Evolutionary conservation across 2,329 filamentous ascomycete species (phyloP).

Genomic region (Fusarium newnesense): DNA sequence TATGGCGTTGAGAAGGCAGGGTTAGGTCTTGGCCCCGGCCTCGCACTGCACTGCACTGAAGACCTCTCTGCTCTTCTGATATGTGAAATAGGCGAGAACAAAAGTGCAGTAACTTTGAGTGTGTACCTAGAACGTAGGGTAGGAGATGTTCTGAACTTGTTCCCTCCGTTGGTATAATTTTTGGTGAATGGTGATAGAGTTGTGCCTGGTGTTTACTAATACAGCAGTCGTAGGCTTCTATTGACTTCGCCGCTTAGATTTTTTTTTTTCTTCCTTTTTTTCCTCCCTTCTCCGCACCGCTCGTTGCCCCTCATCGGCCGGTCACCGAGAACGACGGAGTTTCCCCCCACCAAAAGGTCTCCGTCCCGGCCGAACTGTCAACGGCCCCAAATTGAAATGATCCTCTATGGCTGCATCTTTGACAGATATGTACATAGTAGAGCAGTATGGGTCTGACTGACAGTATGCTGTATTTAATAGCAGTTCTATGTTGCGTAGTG

Average conservation of each 20-base stretch:
- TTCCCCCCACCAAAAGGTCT: conserved; percentile 12
- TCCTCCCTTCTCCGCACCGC: conserved; percentile 31
- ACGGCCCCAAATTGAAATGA: conserved; percentile 1
- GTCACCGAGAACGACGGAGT: conserved; percentile 27
- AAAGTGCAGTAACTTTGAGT: background rate
- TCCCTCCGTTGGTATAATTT: conserved; percentile 10
- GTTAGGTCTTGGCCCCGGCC: conserved; percentile 36
- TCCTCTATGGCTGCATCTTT: conserved; percentile 2
- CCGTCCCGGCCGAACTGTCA: conserved; percentile 5
- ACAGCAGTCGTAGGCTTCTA: conserved; percentile 25
- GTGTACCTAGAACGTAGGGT: background rate
- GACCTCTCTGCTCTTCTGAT: background rate
- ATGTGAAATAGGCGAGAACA: background rate
- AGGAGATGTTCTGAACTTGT: background rate
- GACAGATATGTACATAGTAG: background rate
- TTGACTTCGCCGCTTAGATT: conserved; percentile 9
- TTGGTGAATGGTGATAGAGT: conserved; percentile 28
- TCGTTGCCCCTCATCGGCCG: conserved; percentile 28
- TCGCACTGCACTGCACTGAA: conserved; percentile 4
- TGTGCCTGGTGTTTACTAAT: conserved; percentile 36
- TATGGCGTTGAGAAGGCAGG: conserved; percentile 23
- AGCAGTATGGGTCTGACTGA: background rate
- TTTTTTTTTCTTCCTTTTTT: conserved; percentile 22
- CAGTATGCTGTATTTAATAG: background rate
- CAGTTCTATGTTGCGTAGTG: background rate